Evolutionary conservation across 139 green algal genomes (phyloP), one percentile per base, ranked within the genome.

Genomic region (Chlorella sp.): DNA sequence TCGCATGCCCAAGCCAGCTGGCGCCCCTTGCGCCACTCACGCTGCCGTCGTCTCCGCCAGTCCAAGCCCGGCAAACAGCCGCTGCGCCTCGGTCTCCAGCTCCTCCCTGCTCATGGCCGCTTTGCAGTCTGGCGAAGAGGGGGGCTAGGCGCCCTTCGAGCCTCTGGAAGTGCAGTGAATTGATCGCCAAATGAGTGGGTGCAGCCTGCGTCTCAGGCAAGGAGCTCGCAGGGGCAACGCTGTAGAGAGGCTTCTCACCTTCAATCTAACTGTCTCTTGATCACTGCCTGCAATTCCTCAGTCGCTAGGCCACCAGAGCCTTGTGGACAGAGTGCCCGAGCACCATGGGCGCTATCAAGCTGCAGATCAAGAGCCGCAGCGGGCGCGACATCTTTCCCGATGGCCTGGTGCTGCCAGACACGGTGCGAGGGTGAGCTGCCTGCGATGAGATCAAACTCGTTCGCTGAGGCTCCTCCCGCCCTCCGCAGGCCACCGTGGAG

Each of bases 1-100:
- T 31, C 25, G 55, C 23, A 27, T 51, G 27, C 29, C 8, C 50
- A 53, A 53, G 35, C 41, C 60, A 27, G 14, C 51, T 23, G 43
- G 29, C 27, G 21, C 25, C 14, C 36, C 14, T 27, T 38, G 43
- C 48, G 31, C 8, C 25, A 75, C 91, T 77, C 75, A 95, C 92
- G 94, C 87, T 2, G 88, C 86, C 3, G 87, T 90, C 8, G 78
- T 84, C 8, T 90, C 88, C 9, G 87, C 88, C 1, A 96, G 80
- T 3, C 87, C 90, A 40, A 97, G 92, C 23, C 55, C 73, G 1
- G 70, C 41, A 73, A 97, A 95, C 2, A 90, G 45, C 2, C 66
- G 43, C 56, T 88, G 65, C 2, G 79, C 79, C 17, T 84, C 83
- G 0, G 71, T 83, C 29, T 91, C 79, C 36, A 65, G 45, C 46